Conservation (phyloP, 257 asterid genomes). For the Fraxinus americana region DNA sequence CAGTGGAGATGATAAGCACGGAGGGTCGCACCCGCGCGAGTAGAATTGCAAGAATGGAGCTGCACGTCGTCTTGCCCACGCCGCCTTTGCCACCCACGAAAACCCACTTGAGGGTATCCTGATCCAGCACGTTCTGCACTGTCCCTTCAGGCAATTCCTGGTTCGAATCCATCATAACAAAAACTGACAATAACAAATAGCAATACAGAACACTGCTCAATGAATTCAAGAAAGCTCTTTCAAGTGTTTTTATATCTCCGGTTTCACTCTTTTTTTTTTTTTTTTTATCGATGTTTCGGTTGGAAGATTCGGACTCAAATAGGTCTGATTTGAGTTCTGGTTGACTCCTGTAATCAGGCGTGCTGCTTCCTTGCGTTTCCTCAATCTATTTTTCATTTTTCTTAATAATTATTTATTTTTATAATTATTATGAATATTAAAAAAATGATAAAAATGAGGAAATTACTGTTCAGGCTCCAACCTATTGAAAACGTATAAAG, state of each 20-base stretch:
- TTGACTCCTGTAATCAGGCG: background rate
- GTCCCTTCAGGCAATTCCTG: conserved; percentile 72
- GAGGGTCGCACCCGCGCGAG: conserved; percentile 73
- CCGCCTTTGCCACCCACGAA: conserved; percentile 99
- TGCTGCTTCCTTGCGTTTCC: background rate
- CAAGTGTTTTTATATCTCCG: no score
- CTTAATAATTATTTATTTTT: background rate
- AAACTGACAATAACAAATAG: background rate
- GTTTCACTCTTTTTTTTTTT: no score
- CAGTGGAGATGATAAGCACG: conserved; percentile 93
- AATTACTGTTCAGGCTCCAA: no score
- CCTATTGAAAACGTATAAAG: no score
- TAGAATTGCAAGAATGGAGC: conserved; percentile 74
- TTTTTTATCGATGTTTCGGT: background rate
- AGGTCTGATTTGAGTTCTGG: background rate
- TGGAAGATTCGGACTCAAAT: background rate
- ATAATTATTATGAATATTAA: no score
- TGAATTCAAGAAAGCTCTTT: background rate
- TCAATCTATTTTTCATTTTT: background rate
- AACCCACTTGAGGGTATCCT: conserved; percentile 84
- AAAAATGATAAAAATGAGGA: no score
- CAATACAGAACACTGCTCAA: background rate
- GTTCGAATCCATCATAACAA: conserved; percentile 53
- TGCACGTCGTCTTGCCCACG: conserved; percentile 93
- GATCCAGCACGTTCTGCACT: conserved; percentile 71